These are phyloP conservation scores for Escovopsis sp. DNA, from an alignment of 2,329 filamentous ascomycete species.

Conservation along the genomic window DNA sequence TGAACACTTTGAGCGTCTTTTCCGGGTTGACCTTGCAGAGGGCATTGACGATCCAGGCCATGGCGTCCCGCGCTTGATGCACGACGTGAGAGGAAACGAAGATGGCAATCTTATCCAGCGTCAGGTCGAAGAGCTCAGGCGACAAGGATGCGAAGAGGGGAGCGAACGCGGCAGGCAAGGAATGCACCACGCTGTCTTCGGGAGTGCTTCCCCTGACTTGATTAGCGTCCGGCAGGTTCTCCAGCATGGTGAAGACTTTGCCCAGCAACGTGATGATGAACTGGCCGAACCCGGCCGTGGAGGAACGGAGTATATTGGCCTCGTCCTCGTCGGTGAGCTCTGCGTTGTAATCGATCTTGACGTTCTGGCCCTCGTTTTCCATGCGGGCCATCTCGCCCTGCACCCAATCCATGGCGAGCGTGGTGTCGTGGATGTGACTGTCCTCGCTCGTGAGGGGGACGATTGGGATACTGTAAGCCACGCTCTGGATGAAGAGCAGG, in stretches of 20 bases:
- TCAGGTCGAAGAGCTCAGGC: conserved; percentile 83
- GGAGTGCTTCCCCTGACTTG: conserved; percentile 80
- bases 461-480: conserved; percentile 92
- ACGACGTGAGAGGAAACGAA: conserved; percentile 93
- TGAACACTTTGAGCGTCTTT: conserved; percentile 79
- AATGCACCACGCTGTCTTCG: conserved; percentile 95
- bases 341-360: conserved; percentile 71
- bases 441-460: conserved; percentile 51
- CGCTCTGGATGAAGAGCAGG: conserved; percentile 84
- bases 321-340: conserved; percentile 80
- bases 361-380: conserved; percentile 71
- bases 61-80: conserved; percentile 89
- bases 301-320: conserved; percentile 76
- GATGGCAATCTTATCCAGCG: conserved; percentile 77
- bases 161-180: conserved; percentile 77
- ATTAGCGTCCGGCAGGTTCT: conserved; percentile 86
- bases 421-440: conserved; percentile 55
- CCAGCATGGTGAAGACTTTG: conserved; percentile 85
- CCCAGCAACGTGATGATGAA: conserved; percentile 84
- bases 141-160: conserved; percentile 84
- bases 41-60: conserved; percentile 96
- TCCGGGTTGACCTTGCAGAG: conserved; percentile 91
- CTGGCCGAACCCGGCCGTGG: conserved; percentile 84
- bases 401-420: conserved; percentile 82
- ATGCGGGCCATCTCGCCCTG: conserved; percentile 87